Base-by-base conservation (phyloP, 192 early-diverging fungal genomes). In the Podila verticillata region DNA sequence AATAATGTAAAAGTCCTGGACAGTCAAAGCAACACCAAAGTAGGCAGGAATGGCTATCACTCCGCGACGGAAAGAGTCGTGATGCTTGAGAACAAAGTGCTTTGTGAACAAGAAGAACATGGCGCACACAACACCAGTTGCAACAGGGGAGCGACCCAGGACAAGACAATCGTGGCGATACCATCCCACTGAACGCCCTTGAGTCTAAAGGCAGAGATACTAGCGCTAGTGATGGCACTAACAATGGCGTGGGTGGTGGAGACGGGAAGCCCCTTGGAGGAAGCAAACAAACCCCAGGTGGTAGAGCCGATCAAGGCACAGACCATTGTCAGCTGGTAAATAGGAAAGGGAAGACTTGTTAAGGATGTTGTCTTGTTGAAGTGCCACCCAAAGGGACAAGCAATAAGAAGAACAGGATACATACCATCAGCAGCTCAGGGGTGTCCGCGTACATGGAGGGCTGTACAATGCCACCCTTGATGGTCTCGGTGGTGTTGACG, bases 191-290 rank as follows among this genome's bases (percentile, higher is more conserved):
- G 79, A 62, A 94, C 87, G 61, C 89, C 74, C 15, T 74, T 66
- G 29, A 74, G 75, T 48, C 92, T 92, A 62, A 91, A 93, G 13
- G 88, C 91, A 70, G 93, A 82, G 59, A 95, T 91, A 69, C 93
- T 92, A 20, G 91, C 87, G 70, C 94, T 92, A 48, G 86, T 81
- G 63, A 96, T 83, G 32, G 91, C 93, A 69, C 93, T 94, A 49
- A 96, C 91, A 75, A 96, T 95, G 58, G 91, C 89, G 72, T 95
- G 94, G 15, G 94, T 94, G 24, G 94, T 94, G 51, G 89, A 92
- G 24, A 95, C 93, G 19, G 93, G 94, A 68, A 84, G 83, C 13
- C 92, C 93, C 20, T 84, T 69, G 51, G 83, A 88, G 51, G 91
- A 86, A 29, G 93, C 91, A 70, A 87, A 81, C 31, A 95, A 73